Evolutionary conservation across 2,329 filamentous ascomycete species (phyloP), one percentile per base, ranked within the genome.

Genomic region (Ceratocystis alfenasii): DNA sequence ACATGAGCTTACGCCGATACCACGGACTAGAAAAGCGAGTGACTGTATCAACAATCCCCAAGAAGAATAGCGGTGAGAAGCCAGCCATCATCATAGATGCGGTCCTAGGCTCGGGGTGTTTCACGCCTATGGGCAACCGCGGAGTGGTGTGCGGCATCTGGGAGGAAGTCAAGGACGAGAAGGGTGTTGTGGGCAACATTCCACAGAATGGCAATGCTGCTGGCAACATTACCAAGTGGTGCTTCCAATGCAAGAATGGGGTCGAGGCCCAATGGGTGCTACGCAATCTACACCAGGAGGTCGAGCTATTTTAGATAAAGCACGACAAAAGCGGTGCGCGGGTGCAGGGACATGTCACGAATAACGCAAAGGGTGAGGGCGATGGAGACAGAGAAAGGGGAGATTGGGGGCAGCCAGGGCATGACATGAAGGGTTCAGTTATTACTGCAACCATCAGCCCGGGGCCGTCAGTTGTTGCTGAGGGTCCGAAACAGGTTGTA

Each of bases 111-210:
- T 90, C 91, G 73, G 88, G 85, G 66, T 92, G 89, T 72, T 95
- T 96, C 75, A 88, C 92, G 70, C 80, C 89, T 20, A 84, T 96
- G 68, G 92, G 90, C 4, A 84, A 88, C 70, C 88, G 89, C 44
- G 92, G 92, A 60, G 93, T 96, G 71, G 89, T 94, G 1, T 86
- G 95, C 66, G 92, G 88, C 69, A 87, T 96, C 45, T 94, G 90
- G 85, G 88, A 94, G 74, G 86, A 90, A 69, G 78, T 87, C 70
- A 85, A 85, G 62, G 83, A 86, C 69, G 83, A 83, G 69, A 79
- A 83, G 28, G 83, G 83, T 28, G 78, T 80, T 50, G 77, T 80
- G 10, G 82, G 81, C 30, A 74, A 77, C 20, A 82, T 76, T 53
- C 81, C 81, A 1, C 77, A 78, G 63, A 80, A 76, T 25, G 82